phyloP scores from a whole-genome alignment of 192 early-diverging fungal genomes.

The Coemansia sp. region DNA sequence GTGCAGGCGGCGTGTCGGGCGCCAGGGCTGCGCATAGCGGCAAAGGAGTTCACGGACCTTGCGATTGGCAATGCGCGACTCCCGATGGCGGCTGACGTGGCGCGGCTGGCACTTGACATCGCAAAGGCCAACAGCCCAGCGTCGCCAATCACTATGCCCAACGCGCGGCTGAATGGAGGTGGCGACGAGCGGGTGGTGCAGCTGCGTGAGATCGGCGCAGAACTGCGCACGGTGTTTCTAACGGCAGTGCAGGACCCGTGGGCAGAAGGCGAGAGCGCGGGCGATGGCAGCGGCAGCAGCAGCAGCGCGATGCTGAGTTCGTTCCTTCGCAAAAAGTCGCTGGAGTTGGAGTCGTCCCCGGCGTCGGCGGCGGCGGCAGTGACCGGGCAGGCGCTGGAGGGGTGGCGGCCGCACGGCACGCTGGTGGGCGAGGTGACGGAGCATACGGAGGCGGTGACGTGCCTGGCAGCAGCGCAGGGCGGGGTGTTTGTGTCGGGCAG shows the following conservation, averaged over 20 bases:
- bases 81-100: constrained; percentile 25
- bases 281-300: not conserved
- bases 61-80: constrained; percentile 21
- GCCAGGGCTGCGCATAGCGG: constrained; percentile 21
- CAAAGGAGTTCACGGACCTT: constrained; percentile 35
- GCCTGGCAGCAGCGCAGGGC: constrained; percentile 68
- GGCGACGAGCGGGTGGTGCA: constrained; percentile 6
- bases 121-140: not conserved
- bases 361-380: too few relatives aligned
- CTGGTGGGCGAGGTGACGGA: constrained; percentile 81
- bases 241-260: constrained; percentile 37
- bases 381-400: constrained; percentile 35
- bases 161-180: too few relatives aligned
- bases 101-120: constrained; percentile 33
- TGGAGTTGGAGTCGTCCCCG: constrained; percentile 50
- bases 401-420: constrained; percentile 76
- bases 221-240: constrained; percentile 43
- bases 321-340: constrained; percentile 54
- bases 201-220: constrained; percentile 42
- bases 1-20: constrained; percentile 11
- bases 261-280: not conserved
- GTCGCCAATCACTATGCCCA: not conserved
- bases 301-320: constrained; percentile 11
- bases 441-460: constrained; percentile 77
- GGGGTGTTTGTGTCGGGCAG: constrained; percentile 80